A percentile compares a stretch with the other conserved stretches of the same genome.
These are phyloP conservation scores for Colletotrichum tropicicola DNA, from an alignment of 2,329 filamentous ascomycete genomes.

Conservation along the genomic window DNA sequence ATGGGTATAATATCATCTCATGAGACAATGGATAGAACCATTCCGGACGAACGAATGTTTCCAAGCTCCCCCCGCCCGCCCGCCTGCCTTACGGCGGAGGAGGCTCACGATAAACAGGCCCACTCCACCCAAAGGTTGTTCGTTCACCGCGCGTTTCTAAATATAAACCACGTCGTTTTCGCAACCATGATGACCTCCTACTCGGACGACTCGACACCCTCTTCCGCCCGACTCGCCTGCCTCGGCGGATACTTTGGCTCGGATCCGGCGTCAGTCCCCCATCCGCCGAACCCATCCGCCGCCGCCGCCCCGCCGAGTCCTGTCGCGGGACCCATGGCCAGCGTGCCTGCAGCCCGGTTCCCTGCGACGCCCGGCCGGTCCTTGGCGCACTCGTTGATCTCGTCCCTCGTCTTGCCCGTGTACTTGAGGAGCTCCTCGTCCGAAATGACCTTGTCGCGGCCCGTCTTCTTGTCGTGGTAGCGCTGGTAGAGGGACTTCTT, in stretches of 20 bases:
- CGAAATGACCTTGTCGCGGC: slow-evolving; percentile 37
- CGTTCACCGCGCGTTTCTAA: neutral
- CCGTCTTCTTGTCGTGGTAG: slow-evolving; percentile 42
- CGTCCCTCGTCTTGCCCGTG: slow-evolving; percentile 45
- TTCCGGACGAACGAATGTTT: slow-evolving; percentile 12
- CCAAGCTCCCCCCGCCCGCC: neutral
- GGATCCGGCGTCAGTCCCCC: slow-evolving; percentile 41
- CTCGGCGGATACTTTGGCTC: slow-evolving; percentile 47
- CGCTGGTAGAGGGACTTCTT: slow-evolving; percentile 43
- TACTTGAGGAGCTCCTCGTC: slow-evolving; percentile 51
- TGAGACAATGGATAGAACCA: neutral
- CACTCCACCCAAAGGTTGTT: too few species aligned
- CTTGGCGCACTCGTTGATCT: slow-evolving; percentile 47
- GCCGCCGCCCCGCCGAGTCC: slow-evolving; percentile 41
- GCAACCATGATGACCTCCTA: neutral
- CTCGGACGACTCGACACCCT: neutral
- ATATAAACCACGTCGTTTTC: neutral
- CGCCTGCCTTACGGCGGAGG: too few species aligned
- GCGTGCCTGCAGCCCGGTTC: slow-evolving; percentile 47
- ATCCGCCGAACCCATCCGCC: slow-evolving; percentile 43
- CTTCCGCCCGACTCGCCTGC: slow-evolving; percentile 8
- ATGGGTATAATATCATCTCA: neutral
- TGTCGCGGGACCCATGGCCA: slow-evolving; percentile 38
- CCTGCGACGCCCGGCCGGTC: slow-evolving; percentile 48
- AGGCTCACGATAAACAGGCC: too few species aligned